These are phyloP conservation scores for Cnidoscolus chayamansa DNA, from an alignment of 441 rosid genomes.

Conservation along the genomic window DNA sequence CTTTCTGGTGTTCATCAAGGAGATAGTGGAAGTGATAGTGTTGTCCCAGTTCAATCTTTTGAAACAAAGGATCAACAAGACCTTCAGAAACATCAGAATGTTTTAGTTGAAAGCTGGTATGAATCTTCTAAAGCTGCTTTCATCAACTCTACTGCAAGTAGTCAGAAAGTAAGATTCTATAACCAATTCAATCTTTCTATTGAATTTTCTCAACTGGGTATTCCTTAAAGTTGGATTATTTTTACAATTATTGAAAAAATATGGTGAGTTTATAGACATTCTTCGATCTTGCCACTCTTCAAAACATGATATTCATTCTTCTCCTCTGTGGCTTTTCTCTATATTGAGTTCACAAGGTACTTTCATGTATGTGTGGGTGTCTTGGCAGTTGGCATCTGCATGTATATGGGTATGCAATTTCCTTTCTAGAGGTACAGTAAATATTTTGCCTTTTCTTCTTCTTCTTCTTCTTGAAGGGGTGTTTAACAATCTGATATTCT, in stretches of 20 bases:
- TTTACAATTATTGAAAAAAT: constrained; percentile 8
- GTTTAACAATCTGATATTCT: background rate
- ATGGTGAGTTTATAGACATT: background rate
- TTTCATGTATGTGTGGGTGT: too few species aligned
- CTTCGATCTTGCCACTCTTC: background rate
- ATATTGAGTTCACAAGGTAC: too few species aligned
- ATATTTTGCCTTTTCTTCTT: too few species aligned
- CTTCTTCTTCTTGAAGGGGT: too few species aligned
- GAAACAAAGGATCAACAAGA: constrained; percentile 11
- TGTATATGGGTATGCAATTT: too few species aligned
- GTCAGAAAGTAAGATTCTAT: constrained; percentile 26
- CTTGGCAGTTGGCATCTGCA: too few species aligned
- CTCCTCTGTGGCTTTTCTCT: background rate
- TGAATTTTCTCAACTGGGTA: background rate
- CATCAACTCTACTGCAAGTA: constrained; percentile 7
- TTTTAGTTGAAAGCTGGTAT: background rate
- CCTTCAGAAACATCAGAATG: constrained; percentile 11
- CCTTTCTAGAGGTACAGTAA: too few species aligned
- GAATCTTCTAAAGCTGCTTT: constrained; percentile 19
- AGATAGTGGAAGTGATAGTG: constrained; percentile 20
- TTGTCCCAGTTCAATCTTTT: constrained; percentile 21
- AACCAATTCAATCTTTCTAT: background rate
- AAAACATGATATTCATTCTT: background rate
- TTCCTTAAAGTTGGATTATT: background rate
- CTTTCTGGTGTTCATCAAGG: constrained; percentile 10